Evolutionary conservation across 305 asterid genomes (phyloP), one percentile per base, ranked within the genome.

Genomic region (Rubia peregrina): DNA sequence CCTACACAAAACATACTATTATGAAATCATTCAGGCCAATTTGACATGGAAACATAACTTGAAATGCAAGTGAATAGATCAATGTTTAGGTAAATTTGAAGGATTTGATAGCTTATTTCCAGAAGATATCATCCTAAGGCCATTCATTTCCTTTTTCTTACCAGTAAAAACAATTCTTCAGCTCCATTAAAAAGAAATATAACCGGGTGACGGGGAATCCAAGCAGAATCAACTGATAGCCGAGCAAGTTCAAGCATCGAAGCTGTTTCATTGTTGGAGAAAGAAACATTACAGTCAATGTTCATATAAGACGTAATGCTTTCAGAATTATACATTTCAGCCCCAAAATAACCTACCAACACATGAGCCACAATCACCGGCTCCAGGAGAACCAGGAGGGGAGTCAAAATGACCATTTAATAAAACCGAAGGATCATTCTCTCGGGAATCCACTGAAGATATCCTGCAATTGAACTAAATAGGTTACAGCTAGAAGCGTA

Each of bases 361-460:
- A 42, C 99, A 94, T 42, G 99, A 91, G 71, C 97, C 99, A 86
- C 99, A 94, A 81, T 94, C 99, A 69, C 97, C 99, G 78, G 99
- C 99, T 78, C 99, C 99, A 60, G 99, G 99, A 71, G 99, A 94
- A 73, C 90, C 90, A 56, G 89, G 90, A 42, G 98, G 84, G 67
- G 92, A 78, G 85, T 94, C 99, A 80, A 89, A 94, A 82, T 94
- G 99, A 74, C 90, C 89, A 41, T 94, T 91, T 76, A 94, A 78
- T 81, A 94, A 74, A 80, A 94, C 91, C 44, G 99, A 87, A n/a
- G 96, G 82, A 59, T 94, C 99, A 73, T 71, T 76, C 56, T 89
- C 96, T 76, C 65, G 83, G 62, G 96, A 85, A 80, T 87, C 88
- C 68, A 85, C 72, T 13, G 96, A 82, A 61, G 97, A 89, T 73